Percentiles rank a stretch among this genome's conserved stretches.
Conservation (phyloP, 805 yeast species). For the Yamadazyma phyllophila region DNA sequence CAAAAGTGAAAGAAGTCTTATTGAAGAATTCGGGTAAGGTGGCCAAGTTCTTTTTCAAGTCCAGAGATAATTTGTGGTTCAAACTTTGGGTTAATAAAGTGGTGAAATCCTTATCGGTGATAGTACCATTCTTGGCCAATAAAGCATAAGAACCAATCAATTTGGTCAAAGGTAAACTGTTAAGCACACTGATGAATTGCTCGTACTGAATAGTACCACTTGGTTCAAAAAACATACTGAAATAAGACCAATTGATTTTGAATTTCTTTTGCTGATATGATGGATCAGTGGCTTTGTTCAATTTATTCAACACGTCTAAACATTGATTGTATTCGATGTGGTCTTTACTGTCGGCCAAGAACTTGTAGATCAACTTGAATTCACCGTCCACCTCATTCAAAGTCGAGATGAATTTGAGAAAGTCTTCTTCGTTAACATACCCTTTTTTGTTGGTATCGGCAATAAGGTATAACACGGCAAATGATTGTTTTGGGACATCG, state of each 20-base stretch:
- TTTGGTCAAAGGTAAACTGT: slow-evolving; percentile 45
- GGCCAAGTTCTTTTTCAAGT: slow-evolving; percentile 34
- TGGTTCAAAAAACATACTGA: slow-evolving; percentile 40
- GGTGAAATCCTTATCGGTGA: slow-evolving; percentile 30
- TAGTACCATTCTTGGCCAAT: slow-evolving; percentile 29
- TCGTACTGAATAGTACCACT: slow-evolving; percentile 34
- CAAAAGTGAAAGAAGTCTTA: slow-evolving; percentile 30
- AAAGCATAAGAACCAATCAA: slow-evolving; percentile 43
- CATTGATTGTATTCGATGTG: slow-evolving; percentile 30
- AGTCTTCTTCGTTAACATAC: slow-evolving; percentile 63
- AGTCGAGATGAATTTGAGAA: slow-evolving; percentile 65
- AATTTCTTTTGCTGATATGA: slow-evolving; percentile 38
- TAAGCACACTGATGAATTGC: slow-evolving; percentile 40
- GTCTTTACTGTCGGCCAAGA: slow-evolving; percentile 18
- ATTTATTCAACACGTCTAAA: slow-evolving; percentile 29
- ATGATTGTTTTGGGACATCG: slow-evolving; percentile 38
- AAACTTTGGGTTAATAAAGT: slow-evolving; percentile 35
- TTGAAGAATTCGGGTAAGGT: slow-evolving; percentile 36
- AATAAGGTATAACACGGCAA: slow-evolving; percentile 64
- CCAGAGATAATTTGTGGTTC: slow-evolving; percentile 39
- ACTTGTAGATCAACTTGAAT: slow-evolving; percentile 25
- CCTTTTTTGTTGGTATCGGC: slow-evolving; percentile 77
- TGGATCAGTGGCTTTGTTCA: slow-evolving; percentile 43
- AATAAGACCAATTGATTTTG: slow-evolving; percentile 44
- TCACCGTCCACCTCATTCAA: slow-evolving; percentile 33